phyloP scores from a whole-genome alignment of 2,329 filamentous ascomycete species.

The Aphanocladium album region DNA sequence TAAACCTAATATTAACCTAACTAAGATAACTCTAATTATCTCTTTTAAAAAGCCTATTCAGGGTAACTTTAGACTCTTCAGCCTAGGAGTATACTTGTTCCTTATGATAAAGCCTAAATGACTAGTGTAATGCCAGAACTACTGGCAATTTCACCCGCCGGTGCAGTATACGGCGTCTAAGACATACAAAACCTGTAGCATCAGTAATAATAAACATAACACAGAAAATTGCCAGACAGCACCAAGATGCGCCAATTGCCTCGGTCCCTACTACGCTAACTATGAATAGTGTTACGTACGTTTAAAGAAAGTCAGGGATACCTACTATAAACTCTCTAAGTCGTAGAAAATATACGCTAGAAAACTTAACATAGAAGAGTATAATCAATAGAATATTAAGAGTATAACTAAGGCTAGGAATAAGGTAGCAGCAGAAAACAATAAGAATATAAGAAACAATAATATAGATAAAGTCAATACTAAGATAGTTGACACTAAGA shows the following conservation, averaged over 20 bases:
- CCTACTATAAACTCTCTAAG: background rate
- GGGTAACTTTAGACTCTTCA: background rate
- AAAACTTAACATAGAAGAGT: background rate
- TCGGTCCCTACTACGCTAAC: background rate
- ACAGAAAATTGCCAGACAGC: background rate
- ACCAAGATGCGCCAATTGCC: background rate
- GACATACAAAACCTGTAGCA: background rate
- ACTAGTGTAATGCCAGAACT: background rate
- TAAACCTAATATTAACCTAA: background rate
- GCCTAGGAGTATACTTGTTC: background rate
- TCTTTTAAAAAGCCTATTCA: background rate
- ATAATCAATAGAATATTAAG: background rate
- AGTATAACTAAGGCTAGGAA: background rate
- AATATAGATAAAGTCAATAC: background rate
- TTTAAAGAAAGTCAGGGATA: background rate
- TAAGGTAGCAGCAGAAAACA: background rate
- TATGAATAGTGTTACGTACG: background rate
- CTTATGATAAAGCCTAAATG: background rate
- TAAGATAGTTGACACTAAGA: background rate
- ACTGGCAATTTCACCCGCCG: background rate
- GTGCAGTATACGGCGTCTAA: background rate
- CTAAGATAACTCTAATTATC: background rate
- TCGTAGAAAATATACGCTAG: background rate
- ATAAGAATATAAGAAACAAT: background rate
- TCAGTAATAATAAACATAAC: background rate